Conservation (phyloP, 306 rosid species). For the Fragaria nilgerrensis region DNA sequence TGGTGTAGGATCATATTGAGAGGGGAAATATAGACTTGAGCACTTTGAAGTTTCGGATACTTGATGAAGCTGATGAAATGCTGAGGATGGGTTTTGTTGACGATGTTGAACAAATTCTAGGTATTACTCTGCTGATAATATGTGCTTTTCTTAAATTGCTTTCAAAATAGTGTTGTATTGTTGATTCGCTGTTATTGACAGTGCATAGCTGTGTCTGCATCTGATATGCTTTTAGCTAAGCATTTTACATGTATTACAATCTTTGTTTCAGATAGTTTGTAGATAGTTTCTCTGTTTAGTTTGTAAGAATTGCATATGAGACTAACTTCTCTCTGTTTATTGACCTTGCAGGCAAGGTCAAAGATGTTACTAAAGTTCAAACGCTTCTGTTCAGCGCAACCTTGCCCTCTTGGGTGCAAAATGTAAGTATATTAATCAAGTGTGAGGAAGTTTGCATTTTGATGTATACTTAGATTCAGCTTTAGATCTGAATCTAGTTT, state of each 20-base stretch:
- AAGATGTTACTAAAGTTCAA: conserved; percentile 75
- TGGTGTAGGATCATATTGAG: conserved; percentile 78
- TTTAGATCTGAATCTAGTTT: conserved; percentile 3
- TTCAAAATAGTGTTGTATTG: not conserved
- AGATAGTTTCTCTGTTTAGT: not conserved
- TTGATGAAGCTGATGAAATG: conserved; percentile 99
- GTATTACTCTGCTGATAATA: conserved; percentile 25
- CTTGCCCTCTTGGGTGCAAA: conserved; percentile 74
- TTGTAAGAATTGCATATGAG: not conserved
- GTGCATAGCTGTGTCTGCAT: not conserved
- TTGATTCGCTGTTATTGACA: too few relatives aligned
- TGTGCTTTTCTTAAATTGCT: not conserved
- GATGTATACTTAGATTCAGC: not conserved
- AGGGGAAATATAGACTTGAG: conserved; percentile 60
- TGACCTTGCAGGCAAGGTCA: conserved; percentile 67
- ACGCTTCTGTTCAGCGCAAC: conserved; percentile 98
- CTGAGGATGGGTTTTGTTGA: conserved; percentile 90
- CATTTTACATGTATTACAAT: not conserved
- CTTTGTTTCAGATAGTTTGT: not conserved
- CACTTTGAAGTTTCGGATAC: conserved; percentile 76
- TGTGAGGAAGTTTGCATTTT: not conserved
- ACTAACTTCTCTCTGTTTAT: not conserved
- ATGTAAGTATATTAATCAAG: conserved; percentile 36
- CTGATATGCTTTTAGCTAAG: not conserved
- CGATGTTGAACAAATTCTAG: conserved; percentile 87